Conservation (phyloP, 1,139 yeast species). For the Entelexis sorbosivorans region DNA sequence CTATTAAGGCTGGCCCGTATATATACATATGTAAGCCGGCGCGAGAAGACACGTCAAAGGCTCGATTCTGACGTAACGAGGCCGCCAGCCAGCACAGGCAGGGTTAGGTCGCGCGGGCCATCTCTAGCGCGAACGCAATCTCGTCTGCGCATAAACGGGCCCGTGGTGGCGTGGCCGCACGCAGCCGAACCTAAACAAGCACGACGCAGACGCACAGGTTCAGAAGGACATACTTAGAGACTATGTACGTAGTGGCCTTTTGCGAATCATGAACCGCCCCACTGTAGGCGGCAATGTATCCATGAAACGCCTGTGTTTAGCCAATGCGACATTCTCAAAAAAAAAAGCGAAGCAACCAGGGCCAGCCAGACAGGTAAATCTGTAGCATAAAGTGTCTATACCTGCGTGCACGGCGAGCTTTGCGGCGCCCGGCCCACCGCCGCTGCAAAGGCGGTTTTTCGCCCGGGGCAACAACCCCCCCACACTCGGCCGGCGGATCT, state of each 20-base stretch:
- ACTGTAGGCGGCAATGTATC: no score
- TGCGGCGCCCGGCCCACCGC: background rate
- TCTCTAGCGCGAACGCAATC: constrained; percentile 1
- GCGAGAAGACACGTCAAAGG: constrained; percentile 6
- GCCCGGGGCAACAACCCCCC: background rate
- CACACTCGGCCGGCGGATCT: background rate
- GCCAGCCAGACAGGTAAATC: no score
- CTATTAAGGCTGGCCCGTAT: background rate
- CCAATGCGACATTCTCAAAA: no score
- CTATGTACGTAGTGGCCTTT: no score
- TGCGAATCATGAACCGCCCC: no score
- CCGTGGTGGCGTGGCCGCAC: background rate
- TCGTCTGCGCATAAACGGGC: background rate
- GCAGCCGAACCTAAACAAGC: background rate
- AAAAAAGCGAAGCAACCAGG: no score
- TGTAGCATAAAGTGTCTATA: no score
- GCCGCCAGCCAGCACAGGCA: background rate
- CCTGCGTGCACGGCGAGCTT: no score
- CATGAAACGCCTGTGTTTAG: no score
- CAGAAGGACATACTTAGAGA: no score
- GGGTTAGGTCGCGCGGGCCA: background rate
- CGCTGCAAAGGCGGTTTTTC: background rate
- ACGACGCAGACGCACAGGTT: no score
- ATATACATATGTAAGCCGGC: constrained; percentile 1
- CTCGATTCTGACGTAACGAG: background rate